Evolutionary conservation across 129 eudicot genomes (phyloP).

Genomic region (Artemisia argyi): DNA sequence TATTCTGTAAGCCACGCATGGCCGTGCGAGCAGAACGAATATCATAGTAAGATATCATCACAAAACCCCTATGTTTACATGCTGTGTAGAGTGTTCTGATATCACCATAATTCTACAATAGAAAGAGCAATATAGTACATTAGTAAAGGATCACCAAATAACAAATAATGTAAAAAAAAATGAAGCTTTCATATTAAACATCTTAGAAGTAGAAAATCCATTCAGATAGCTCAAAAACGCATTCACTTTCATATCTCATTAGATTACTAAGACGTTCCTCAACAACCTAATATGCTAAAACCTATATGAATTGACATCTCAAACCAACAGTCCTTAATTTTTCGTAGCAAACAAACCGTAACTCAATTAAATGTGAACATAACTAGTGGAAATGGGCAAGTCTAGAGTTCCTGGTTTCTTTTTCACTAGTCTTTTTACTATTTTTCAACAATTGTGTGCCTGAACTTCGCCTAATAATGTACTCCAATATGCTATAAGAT

Average conservation of each 20-base stretch:
- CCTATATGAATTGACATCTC: background rate
- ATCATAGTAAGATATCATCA: slow-evolving; percentile 97
- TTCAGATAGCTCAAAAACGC: background rate
- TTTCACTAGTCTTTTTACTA: background rate
- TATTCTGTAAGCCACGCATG: slow-evolving; percentile 82
- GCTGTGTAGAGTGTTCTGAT: slow-evolving; percentile 90
- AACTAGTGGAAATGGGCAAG: background rate
- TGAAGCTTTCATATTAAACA: too few relatives aligned
- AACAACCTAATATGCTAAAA: background rate
- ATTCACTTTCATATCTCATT: background rate
- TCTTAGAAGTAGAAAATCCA: too few relatives aligned
- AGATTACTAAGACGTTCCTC: background rate
- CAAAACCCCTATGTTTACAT: slow-evolving; percentile 94
- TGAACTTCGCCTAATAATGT: background rate
- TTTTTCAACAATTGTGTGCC: background rate
- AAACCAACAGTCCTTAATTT: slow-evolving; percentile 7
- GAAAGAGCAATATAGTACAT: slow-evolving; percentile 2
- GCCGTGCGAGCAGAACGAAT: slow-evolving; percentile 95
- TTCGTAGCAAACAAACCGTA: slow-evolving; percentile 1
- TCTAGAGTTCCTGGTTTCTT: background rate
- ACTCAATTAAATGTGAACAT: background rate
- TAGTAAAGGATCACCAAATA: slow-evolving; percentile 15
- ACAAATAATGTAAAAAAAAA: background rate
- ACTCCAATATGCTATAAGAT: background rate
- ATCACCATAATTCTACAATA: slow-evolving; percentile 81